Base-by-base conservation (phyloP, 805 yeast species). In the Metschnikowia vanudenii region DNA sequence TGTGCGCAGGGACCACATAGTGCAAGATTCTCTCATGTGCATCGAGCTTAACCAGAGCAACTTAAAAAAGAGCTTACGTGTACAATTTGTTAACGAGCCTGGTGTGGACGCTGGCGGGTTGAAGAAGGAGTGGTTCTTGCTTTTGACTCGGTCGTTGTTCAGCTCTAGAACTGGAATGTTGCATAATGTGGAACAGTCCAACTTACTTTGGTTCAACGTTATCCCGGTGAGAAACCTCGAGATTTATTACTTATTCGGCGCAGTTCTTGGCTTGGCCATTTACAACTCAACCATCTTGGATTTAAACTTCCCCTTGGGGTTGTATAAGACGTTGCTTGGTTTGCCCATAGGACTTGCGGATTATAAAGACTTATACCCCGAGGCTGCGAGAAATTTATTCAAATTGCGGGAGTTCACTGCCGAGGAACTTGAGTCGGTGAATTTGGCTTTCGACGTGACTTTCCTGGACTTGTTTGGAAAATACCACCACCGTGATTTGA, bases 61-160 rank as follows among this genome's bases (percentile, higher is more conserved):
- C 57, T 71, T 90, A 47, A 81, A 85, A 56, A 90, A 91, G 59
- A 78, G 88, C 1, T 65, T 92, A 26, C 76, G 81, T 51, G 84
- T 94, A 8, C 91, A 87, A 56, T 92, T 94, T 62, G 68, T 84
- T 3, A 83, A 83, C 49, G 99, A 92, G 60, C 95, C 91, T 0
- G 99, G 98, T 0, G 79, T 92, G 18, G 99, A 92, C 68, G 97
- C 90, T 0, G 98, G 99, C 2, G 99, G 99, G 0, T 73, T 92
- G 48, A 81, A 85, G 57, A 91, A 90, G 59, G 99, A 92, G 59
- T 92, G 99, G 99, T 91, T 94, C 63, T 71, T 81, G 39, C 65
- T 91, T 33, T 68, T 94, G 33, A 82, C 87, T 1, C 79, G 78
- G 47, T 84, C 84, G 20, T 63, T 92, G 1, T 86, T 91, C 60